These are phyloP conservation scores for Arachnomyces sp. DNA, from an alignment of 2,329 filamentous ascomycete genomes.

Conservation along the genomic window DNA sequence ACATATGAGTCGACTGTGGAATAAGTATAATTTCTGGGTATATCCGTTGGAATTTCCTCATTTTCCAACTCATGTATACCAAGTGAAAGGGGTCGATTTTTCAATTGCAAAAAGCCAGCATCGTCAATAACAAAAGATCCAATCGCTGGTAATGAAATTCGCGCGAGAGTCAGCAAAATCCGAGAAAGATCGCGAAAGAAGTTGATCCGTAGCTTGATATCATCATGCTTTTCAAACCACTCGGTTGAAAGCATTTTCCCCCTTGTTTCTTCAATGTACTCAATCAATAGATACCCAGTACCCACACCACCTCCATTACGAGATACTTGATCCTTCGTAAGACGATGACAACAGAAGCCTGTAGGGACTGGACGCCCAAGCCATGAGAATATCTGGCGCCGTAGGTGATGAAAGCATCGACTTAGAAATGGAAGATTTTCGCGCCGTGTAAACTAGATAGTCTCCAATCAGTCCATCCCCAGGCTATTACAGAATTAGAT, in stretches of 20 bases:
- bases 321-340: too few species aligned
- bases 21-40: conserved; percentile 19
- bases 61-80: conserved; percentile 20
- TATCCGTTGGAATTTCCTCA: conserved; percentile 19
- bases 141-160: conserved; percentile 24
- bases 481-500: neutral
- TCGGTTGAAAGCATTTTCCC: conserved; percentile 19
- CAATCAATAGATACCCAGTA: conserved; percentile 15
- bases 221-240: conserved; percentile 12
- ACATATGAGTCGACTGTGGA: conserved; percentile 19
- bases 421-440: conserved; percentile 3
- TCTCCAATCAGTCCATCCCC: neutral
- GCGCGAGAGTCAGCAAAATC: conserved; percentile 13
- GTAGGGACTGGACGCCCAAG: conserved; percentile 5
- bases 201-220: conserved; percentile 13
- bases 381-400: conserved; percentile 5
- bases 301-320: neutral
- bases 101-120: conserved; percentile 16
- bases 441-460: neutral
- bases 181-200: conserved; percentile 15
- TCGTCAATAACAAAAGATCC: conserved; percentile 27
- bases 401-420: conserved; percentile 6
- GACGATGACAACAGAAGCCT: too few species aligned
- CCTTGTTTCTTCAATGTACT: conserved; percentile 13
- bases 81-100: conserved; percentile 20